Conservation (phyloP, 2,329 filamentous ascomycete genomes). For the Escovopsis sp. region DNA sequence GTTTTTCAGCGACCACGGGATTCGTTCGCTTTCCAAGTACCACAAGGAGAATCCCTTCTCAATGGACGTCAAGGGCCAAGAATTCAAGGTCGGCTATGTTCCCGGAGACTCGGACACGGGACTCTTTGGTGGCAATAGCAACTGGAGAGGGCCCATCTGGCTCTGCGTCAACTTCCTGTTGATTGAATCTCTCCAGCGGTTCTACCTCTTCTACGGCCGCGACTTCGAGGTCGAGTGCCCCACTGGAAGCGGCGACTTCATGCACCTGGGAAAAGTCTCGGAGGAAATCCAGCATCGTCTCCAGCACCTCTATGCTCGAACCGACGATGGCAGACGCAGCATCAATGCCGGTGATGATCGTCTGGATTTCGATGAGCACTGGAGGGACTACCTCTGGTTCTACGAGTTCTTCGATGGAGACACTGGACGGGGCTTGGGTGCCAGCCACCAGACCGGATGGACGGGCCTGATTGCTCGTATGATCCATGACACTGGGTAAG, state of each 20-base stretch:
- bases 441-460: slow-evolving; percentile 93
- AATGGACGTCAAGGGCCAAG: slow-evolving; percentile 90
- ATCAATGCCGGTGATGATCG: slow-evolving; percentile 75
- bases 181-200: slow-evolving; percentile 85
- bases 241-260: slow-evolving; percentile 80
- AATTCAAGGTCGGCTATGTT: slow-evolving; percentile 77
- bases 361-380: slow-evolving; percentile 82
- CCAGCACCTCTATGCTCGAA: slow-evolving; percentile 77
- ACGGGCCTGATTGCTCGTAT: slow-evolving; percentile 90
- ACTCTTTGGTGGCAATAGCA: slow-evolving; percentile 92
- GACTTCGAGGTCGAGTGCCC: slow-evolving; percentile 84
- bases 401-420: slow-evolving; percentile 97
- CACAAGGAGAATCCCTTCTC: slow-evolving; percentile 83
- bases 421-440: slow-evolving; percentile 73
- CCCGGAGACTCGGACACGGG: slow-evolving; percentile 94
- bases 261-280: slow-evolving; percentile 90
- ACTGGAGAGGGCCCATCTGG: slow-evolving; percentile 95
- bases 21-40: slow-evolving; percentile 80
- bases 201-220: slow-evolving; percentile 91
- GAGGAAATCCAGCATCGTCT: slow-evolving; percentile 91
- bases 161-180: slow-evolving; percentile 90
- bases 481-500: slow-evolving; percentile 94
- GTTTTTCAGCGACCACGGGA: slow-evolving; percentile 80
- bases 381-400: slow-evolving; percentile 80
- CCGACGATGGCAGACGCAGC: slow-evolving; percentile 73